Conservation (phyloP, 441 rosid species). For the Geranium incanum region DNA sequence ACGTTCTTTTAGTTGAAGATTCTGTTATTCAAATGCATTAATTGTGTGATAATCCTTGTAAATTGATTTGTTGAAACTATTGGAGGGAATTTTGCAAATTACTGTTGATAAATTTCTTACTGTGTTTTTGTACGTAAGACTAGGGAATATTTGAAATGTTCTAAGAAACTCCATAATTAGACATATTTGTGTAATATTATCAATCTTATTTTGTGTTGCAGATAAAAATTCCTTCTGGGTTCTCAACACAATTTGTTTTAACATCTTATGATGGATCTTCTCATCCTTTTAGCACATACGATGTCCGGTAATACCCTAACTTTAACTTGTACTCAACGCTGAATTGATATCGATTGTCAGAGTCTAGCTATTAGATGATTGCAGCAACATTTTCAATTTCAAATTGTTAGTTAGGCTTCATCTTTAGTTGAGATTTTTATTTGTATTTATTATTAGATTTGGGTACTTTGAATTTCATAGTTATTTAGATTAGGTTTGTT, state of each 20-base stretch:
- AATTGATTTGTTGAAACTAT: not conserved
- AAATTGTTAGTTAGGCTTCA: no score
- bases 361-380: no score
- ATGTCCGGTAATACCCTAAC: constrained; percentile 44
- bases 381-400: no score
- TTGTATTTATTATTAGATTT: no score
- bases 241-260: constrained; percentile 69
- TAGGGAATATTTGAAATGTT: not conserved
- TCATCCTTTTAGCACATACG: constrained; percentile 56
- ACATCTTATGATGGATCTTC: constrained; percentile 71
- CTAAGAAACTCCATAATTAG: not conserved
- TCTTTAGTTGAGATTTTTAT: no score
- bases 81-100: not conserved
- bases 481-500: no score
- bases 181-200: not conserved
- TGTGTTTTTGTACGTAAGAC: not conserved
- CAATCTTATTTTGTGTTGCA: constrained; percentile 31
- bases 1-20: constrained; percentile 22
- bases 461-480: no score
- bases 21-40: not conserved
- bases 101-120: not conserved
- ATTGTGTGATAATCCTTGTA: not conserved
- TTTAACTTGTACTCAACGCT: not conserved
- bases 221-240: constrained; percentile 82
- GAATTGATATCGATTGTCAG: not conserved